phyloP scores from a whole-genome alignment of 805 yeast species.

The Pichia membranifaciens region DNA sequence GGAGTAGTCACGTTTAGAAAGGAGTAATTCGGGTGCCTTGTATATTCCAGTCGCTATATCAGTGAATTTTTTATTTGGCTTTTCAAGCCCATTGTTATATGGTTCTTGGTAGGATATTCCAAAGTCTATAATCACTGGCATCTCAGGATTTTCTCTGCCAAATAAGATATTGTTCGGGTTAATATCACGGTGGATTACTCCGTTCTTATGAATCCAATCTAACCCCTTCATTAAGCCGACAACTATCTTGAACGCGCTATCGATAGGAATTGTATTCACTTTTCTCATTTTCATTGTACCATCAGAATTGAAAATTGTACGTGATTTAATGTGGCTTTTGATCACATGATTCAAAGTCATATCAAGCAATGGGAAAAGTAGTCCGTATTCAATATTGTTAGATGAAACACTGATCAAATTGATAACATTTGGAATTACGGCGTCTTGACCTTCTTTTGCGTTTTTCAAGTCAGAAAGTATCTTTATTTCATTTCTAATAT shows the following conservation, averaged over 20 bases:
- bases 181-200: constrained; percentile 65
- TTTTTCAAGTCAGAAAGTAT: constrained; percentile 27
- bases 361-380: constrained; percentile 38
- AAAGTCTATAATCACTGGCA: constrained; percentile 36
- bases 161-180: constrained; percentile 61
- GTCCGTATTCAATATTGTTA: constrained; percentile 31
- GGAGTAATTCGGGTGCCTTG: constrained; percentile 69
- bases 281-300: constrained; percentile 14
- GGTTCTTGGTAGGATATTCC: constrained; percentile 34
- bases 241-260: constrained; percentile 28
- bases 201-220: constrained; percentile 59
- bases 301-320: constrained; percentile 18
- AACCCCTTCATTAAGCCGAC: constrained; percentile 42
- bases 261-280: constrained; percentile 15
- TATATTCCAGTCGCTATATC: constrained; percentile 63
- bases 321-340: constrained; percentile 29
- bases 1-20: constrained; percentile 52
- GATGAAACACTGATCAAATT: constrained; percentile 13
- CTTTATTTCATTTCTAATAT: constrained; percentile 39
- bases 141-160: constrained; percentile 16
- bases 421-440: constrained; percentile 12
- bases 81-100: constrained; percentile 68
- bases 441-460: not conserved
- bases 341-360: constrained; percentile 33
- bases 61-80: constrained; percentile 36